Percentiles rank a stretch among this genome's conserved stretches.
phyloP scores from a whole-genome alignment of 1,284 basidiomycete species.

The Ceratobasidium sp. region DNA sequence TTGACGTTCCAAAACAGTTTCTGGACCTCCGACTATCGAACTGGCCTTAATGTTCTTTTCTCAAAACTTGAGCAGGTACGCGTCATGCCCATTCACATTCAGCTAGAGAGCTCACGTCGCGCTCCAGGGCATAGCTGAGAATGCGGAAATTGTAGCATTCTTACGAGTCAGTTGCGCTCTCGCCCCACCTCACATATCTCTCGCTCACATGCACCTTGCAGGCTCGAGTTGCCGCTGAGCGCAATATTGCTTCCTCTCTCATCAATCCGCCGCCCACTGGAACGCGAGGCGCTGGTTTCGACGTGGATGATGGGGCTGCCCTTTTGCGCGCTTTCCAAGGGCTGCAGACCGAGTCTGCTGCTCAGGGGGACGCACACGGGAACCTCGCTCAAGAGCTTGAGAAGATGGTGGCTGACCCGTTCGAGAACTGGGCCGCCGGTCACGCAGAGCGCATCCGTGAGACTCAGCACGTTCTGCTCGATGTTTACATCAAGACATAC shows the following conservation, averaged over 20 bases:
- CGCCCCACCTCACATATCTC: constrained; percentile 24
- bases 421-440: constrained; percentile 70
- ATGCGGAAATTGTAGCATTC: constrained; percentile 80
- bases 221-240: constrained; percentile 71
- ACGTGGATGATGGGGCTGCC: constrained; percentile 78
- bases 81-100: constrained; percentile 44
- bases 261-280: constrained; percentile 61
- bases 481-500: constrained; percentile 73
- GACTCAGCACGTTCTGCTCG: constrained; percentile 65
- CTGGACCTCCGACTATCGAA: constrained; percentile 88
- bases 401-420: constrained; percentile 73
- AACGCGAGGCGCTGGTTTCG: constrained; percentile 67
- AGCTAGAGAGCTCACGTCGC: constrained; percentile 44
- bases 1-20: constrained; percentile 87
- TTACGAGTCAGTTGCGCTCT: constrained; percentile 67
- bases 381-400: constrained; percentile 70
- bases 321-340: constrained; percentile 73
- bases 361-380: constrained; percentile 71
- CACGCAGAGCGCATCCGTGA: constrained; percentile 70
- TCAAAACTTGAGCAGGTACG: constrained; percentile 76
- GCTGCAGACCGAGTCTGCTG: constrained; percentile 69
- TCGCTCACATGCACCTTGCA: constrained; percentile 48
- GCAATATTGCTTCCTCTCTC: constrained; percentile 63
- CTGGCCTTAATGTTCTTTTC: constrained; percentile 78
- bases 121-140: constrained; percentile 72